Evolutionary conservation across 306 rosid genomes (phyloP).

Genomic region (Lathyrus sativus): DNA sequence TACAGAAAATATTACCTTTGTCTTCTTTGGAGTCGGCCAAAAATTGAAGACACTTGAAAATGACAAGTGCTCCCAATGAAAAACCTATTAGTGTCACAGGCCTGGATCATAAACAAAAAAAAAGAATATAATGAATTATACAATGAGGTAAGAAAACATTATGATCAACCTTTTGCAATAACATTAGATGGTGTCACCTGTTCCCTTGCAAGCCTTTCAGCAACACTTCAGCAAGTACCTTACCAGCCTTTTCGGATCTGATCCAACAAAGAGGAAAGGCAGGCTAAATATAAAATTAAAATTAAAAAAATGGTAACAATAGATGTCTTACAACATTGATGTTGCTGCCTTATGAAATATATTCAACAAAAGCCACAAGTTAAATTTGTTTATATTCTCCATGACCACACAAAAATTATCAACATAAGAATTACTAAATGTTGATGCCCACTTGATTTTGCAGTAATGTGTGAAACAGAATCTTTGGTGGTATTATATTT

Average conservation of each 20-base stretch:
- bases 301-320: conserved; percentile 2
- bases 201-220: conserved; percentile 63
- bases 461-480: neutral
- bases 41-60: conserved; percentile 64
- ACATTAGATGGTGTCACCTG: conserved; percentile 53
- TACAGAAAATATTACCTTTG: conserved; percentile 48
- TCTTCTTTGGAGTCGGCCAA: conserved; percentile 55
- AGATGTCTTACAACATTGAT: neutral
- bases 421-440: neutral
- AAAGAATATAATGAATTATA: conserved; percentile 33
- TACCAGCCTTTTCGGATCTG: conserved; percentile 78
- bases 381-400: conserved; percentile 10
- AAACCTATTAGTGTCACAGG: conserved; percentile 71
- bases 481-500: conserved; percentile 5
- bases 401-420: neutral
- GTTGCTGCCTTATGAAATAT: conserved; percentile 5
- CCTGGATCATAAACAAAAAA: conserved; percentile 54
- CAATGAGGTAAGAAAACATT: conserved; percentile 30
- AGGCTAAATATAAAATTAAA: conserved; percentile 26
- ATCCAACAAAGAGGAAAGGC: conserved; percentile 31
- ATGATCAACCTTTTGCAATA: conserved; percentile 35
- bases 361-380: conserved; percentile 12
- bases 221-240: conserved; percentile 62
- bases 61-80: conserved; percentile 69
- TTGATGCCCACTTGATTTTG: neutral